These are phyloP conservation scores for Sporothrix humicola DNA, from an alignment of 2,329 filamentous ascomycete species.

Conservation along the genomic window DNA sequence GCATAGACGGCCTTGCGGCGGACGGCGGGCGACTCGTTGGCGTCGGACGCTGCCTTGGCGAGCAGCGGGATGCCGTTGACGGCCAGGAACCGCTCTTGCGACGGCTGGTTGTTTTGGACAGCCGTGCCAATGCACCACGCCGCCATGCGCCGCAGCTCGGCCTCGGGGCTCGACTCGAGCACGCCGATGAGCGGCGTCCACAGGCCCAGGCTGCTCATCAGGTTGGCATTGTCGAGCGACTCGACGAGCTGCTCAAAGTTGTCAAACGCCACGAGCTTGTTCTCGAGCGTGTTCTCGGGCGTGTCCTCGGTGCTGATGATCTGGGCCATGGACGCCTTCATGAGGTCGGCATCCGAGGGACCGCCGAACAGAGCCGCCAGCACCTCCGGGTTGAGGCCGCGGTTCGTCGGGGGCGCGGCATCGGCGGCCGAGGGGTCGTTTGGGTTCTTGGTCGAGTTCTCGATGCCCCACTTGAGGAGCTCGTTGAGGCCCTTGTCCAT, in stretches of 20 bases:
- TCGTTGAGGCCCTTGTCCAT: conserved; percentile 47
- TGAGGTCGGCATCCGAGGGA: conserved; percentile 87
- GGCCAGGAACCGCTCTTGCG: conserved; percentile 72
- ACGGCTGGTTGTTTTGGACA: conserved; percentile 91
- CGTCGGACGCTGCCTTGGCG: conserved; percentile 66
- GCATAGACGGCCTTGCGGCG: conserved; percentile 89
- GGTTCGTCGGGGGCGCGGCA: conserved; percentile 43
- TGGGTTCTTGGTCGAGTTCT: conserved; percentile 40
- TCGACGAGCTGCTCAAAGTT: conserved; percentile 95
- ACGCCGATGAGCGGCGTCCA: conserved; percentile 81
- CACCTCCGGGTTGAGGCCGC: conserved; percentile 68
- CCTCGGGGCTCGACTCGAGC: conserved; percentile 66
- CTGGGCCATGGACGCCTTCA: conserved; percentile 81
- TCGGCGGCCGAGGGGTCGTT: conserved; percentile 37
- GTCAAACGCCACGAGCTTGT: conserved; percentile 85
- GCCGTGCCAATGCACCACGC: conserved; percentile 95
- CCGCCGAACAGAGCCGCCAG: conserved; percentile 79
- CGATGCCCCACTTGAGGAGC: conserved; percentile 50
- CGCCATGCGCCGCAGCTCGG: conserved; percentile 79
- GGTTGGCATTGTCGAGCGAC: conserved; percentile 95
- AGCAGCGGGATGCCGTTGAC: conserved; percentile 73
- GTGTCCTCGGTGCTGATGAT: conserved; percentile 55
- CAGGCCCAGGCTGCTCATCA: conserved; percentile 76
- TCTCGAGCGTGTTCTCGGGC: conserved; percentile 65
- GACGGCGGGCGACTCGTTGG: conserved; percentile 62